Evolutionary conservation across 2,329 filamentous ascomycete genomes (phyloP).

Genomic region (Sporothrix schenckii): DNA sequence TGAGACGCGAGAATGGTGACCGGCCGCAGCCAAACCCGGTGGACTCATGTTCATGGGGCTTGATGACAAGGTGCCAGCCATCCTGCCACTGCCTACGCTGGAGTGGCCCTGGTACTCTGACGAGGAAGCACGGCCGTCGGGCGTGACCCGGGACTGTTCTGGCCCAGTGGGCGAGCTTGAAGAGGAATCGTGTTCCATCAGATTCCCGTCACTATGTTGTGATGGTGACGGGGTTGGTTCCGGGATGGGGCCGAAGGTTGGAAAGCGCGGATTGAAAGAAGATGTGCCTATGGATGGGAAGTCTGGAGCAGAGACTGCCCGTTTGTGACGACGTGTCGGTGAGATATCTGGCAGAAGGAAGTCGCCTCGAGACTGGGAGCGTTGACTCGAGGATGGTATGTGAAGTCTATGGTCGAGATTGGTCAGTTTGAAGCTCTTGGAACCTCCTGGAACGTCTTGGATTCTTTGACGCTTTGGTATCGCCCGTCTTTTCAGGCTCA

Average conservation of each 20-base stretch:
- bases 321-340: slow-evolving; percentile 49
- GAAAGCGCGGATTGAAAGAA: slow-evolving; percentile 35
- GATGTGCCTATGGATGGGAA: slow-evolving; percentile 43
- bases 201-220: slow-evolving; percentile 36
- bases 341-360: slow-evolving; percentile 37
- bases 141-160: not conserved
- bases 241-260: slow-evolving; percentile 38
- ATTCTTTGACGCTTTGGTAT: not conserved
- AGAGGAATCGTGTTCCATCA: slow-evolving; percentile 31
- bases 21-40: not conserved
- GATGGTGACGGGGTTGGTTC: slow-evolving; percentile 40
- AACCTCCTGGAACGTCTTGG: too few species aligned
- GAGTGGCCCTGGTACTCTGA: not conserved
- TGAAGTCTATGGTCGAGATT: slow-evolving; percentile 19
- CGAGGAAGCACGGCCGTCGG: not conserved
- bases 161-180: slow-evolving; percentile 18
- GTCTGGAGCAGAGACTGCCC: slow-evolving; percentile 55
- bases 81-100: not conserved
- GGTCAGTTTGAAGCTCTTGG: not conserved
- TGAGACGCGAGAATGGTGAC: not conserved
- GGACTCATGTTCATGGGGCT: not conserved
- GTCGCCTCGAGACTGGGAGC: slow-evolving; percentile 19
- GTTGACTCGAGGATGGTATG: not conserved
- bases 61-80: not conserved
- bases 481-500: not conserved